Conservation (phyloP, 768 basidiomycete species). For the Lentinus brumalis region DNA sequence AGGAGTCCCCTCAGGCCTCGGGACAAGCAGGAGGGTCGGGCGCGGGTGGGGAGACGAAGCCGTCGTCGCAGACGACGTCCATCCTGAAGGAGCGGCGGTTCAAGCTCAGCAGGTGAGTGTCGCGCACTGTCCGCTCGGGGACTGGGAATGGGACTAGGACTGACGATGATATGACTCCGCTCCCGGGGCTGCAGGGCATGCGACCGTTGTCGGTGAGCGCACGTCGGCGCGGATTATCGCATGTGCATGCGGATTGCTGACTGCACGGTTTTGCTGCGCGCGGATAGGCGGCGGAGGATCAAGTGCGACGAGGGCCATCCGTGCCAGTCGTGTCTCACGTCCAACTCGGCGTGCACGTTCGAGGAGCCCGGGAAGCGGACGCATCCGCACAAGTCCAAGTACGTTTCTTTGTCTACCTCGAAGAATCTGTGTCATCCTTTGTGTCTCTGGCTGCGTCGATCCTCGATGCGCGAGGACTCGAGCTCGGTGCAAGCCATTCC, state of each 20-base stretch:
- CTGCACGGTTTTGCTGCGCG: conserved; percentile 12
- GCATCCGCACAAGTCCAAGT: conserved; percentile 90
- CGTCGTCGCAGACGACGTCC: conserved; percentile 25
- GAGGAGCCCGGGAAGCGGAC: conserved; percentile 86
- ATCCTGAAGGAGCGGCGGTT: conserved; percentile 78
- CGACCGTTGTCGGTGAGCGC: conserved; percentile 84
- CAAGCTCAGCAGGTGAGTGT: conserved; percentile 78
- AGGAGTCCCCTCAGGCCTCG: not conserved
- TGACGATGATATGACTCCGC: not conserved
- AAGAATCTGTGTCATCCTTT: conserved; percentile 7
- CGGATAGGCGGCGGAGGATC: conserved; percentile 75
- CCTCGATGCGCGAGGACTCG: too few species aligned
- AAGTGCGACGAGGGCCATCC: conserved; percentile 90
- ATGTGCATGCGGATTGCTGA: not conserved
- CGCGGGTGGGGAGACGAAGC: conserved; percentile 6
- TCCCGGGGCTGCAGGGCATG: conserved; percentile 60
- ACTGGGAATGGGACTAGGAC: too few species aligned
- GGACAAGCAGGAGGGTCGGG: not conserved
- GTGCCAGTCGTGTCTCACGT: conserved; percentile 84
- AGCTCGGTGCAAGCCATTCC: not conserved
- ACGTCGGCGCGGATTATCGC: not conserved
- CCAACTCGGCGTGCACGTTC: conserved; percentile 81
- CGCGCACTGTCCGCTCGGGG: not conserved
- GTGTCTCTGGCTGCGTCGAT: not conserved
- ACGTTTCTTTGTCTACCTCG: conserved; percentile 31